phyloP scores from a whole-genome alignment of 2,329 filamentous ascomycete genomes.

The Calonectria pteridis region DNA sequence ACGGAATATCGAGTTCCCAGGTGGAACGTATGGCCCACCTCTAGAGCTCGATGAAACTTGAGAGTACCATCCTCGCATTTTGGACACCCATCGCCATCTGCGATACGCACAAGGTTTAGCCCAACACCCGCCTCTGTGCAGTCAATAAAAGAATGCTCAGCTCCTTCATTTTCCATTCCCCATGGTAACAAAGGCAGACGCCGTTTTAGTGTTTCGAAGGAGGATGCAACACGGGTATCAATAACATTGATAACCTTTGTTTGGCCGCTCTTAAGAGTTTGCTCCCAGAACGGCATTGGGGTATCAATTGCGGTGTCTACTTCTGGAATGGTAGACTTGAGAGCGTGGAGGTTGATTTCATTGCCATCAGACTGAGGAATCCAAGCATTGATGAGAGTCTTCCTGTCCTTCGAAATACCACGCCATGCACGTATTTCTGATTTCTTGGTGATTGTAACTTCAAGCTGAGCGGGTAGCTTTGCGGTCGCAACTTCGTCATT shows the following conservation, averaged over 20 bases:
- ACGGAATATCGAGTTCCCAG: constrained; percentile 89
- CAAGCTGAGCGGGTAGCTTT: constrained; percentile 25
- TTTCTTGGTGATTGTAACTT: constrained; percentile 11
- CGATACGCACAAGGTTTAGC: constrained; percentile 74
- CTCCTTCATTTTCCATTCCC: constrained; percentile 25
- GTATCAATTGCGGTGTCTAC: constrained; percentile 80
- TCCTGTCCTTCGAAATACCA: constrained; percentile 76
- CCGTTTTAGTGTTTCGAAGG: constrained; percentile 40
- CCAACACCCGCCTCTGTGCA: constrained; percentile 52
- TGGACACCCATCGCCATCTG: constrained; percentile 79
- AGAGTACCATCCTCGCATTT: constrained; percentile 75
- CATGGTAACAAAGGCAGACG: constrained; percentile 44
- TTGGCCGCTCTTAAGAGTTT: constrained; percentile 45
- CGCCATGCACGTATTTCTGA: constrained; percentile 63
- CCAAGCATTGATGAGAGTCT: constrained; percentile 77
- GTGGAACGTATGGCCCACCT: constrained; percentile 95
- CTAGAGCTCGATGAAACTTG: constrained; percentile 79
- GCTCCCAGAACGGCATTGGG: constrained; percentile 64
- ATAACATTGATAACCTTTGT: constrained; percentile 51
- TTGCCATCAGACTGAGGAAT: constrained; percentile 59
- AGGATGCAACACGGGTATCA: constrained; percentile 47
- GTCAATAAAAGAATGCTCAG: constrained; percentile 37
- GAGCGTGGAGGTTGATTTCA: constrained; percentile 65
- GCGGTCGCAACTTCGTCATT: constrained; percentile 86
- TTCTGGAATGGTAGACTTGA: constrained; percentile 75